phyloP scores from a whole-genome alignment of 1,139 yeast genomes.

The Pichia sp. region DNA sequence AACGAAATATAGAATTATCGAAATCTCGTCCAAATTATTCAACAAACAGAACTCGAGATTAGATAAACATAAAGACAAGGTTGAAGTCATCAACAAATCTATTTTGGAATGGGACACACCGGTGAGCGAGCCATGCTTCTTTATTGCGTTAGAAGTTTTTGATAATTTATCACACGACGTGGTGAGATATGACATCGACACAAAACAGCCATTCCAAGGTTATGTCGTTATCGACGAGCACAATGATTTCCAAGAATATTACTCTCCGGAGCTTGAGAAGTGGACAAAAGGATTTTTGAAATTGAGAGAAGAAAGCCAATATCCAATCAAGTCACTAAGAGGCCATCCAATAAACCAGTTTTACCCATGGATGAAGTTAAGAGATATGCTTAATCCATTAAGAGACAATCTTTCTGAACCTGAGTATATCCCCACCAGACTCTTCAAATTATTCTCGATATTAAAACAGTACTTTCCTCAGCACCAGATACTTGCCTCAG shows the following conservation, averaged over 20 bases:
- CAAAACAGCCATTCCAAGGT: conserved; percentile 73
- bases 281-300: conserved; percentile 54
- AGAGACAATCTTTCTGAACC: conserved; percentile 68
- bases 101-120: conserved; percentile 69
- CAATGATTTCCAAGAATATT: conserved; percentile 77
- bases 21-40: conserved; percentile 68
- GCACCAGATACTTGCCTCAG: conserved; percentile 69
- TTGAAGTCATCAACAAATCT: conserved; percentile 67
- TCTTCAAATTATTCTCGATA: conserved; percentile 62
- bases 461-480: conserved; percentile 67
- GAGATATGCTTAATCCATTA: conserved; percentile 47
- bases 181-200: conserved; percentile 65
- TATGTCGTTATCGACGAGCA: conserved; percentile 69
- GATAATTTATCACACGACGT: conserved; percentile 85
- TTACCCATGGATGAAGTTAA: conserved; percentile 28
- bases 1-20: conserved; percentile 71
- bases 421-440: conserved; percentile 77
- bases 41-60: conserved; percentile 47
- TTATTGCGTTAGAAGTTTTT: conserved; percentile 78
- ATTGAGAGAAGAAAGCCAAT: conserved; percentile 47
- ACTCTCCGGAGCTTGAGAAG: conserved; percentile 62
- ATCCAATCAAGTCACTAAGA: conserved; percentile 30
- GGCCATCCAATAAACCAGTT: conserved; percentile 29
- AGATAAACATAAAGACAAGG: conserved; percentile 44
- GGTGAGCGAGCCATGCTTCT: conserved; percentile 70